These are phyloP conservation scores for Mycena rebaudengoi DNA, from an alignment of 768 basidiomycete genomes.

Conservation along the genomic window DNA sequence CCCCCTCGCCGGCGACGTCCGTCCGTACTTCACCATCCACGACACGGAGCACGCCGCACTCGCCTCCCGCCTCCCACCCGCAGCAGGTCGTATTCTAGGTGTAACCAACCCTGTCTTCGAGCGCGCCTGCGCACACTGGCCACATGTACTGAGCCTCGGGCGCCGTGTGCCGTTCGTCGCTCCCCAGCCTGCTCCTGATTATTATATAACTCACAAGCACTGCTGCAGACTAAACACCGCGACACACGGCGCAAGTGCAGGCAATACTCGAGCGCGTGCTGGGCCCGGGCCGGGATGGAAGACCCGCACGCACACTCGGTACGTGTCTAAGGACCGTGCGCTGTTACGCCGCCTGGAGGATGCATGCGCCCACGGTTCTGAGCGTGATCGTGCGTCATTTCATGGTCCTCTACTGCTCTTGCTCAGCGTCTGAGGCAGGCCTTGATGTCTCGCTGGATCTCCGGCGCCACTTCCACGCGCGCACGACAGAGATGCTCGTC, in stretches of 20 bases:
- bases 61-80: constrained; percentile 85
- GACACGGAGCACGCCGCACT: constrained; percentile 82
- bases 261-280: constrained; percentile 38
- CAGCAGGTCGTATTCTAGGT: constrained; percentile 78
- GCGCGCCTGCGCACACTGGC: constrained; percentile 84
- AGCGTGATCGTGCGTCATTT: constrained; percentile 58
- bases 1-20: constrained; percentile 13
- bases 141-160: constrained; percentile 81
- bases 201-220: constrained; percentile 22
- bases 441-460: constrained; percentile 70
- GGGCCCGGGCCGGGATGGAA: constrained; percentile 80
- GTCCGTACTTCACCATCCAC: constrained; percentile 95
- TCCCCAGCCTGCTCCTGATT: neutral
- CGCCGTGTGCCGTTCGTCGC: constrained; percentile 48
- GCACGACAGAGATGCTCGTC: constrained; percentile 86
- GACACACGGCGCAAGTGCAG: constrained; percentile 22
- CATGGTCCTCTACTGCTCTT: constrained; percentile 5
- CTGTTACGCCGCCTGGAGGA: constrained; percentile 78
- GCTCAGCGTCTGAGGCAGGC: constrained; percentile 45
- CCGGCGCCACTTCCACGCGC: constrained; percentile 82
- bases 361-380: constrained; percentile 55
- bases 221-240: constrained; percentile 27
- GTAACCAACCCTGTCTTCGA: constrained; percentile 92
- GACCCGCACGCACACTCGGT: constrained; percentile 80
- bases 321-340: constrained; percentile 84